A percentile compares a stretch with the other conserved stretches of the same genome.
phyloP scores from a whole-genome alignment of 148 eudicot species.

The Rhododendron kiyosumense region DNA sequence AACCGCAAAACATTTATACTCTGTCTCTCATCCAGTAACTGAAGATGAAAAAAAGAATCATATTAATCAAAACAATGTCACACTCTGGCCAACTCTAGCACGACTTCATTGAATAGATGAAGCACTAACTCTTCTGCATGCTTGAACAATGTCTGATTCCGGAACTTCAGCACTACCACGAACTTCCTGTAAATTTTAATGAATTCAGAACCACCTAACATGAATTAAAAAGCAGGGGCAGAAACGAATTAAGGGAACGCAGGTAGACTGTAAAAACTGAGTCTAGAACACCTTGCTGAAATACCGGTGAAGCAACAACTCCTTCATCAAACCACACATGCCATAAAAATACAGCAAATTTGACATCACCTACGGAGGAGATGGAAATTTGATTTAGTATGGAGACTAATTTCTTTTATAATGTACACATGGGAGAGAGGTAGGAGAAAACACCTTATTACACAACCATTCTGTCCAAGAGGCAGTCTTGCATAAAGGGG shows the following conservation, averaged over 20 bases:
- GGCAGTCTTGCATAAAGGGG: conserved; percentile 84
- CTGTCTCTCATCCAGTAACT: conserved; percentile 93
- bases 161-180: conserved; percentile 73
- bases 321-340: conserved; percentile 81
- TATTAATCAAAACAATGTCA: background rate
- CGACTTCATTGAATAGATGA: background rate
- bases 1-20: conserved; percentile 73
- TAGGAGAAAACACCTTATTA: conserved; percentile 56
- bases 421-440: background rate
- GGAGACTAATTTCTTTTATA: background rate
- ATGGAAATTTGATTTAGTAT: background rate
- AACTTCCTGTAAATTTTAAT: conserved; percentile 55
- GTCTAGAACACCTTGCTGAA: conserved; percentile 73
- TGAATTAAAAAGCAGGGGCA: background rate
- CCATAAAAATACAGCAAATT: conserved; percentile 88
- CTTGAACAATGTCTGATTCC: conserved; percentile 91
- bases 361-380: conserved; percentile 62
- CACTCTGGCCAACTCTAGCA: background rate
- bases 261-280: background rate
- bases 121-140: conserved; percentile 85
- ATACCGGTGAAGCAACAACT: conserved; percentile 79
- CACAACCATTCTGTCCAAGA: conserved; percentile 98
- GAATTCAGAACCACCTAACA: conserved; percentile 12
- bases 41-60: conserved; percentile 13
- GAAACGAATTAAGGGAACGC: background rate